Percentiles rank a stretch among this genome's conserved stretches.
Conservation (phyloP, 1,284 basidiomycete species). For the Papiliotrema terrestris region DNA sequence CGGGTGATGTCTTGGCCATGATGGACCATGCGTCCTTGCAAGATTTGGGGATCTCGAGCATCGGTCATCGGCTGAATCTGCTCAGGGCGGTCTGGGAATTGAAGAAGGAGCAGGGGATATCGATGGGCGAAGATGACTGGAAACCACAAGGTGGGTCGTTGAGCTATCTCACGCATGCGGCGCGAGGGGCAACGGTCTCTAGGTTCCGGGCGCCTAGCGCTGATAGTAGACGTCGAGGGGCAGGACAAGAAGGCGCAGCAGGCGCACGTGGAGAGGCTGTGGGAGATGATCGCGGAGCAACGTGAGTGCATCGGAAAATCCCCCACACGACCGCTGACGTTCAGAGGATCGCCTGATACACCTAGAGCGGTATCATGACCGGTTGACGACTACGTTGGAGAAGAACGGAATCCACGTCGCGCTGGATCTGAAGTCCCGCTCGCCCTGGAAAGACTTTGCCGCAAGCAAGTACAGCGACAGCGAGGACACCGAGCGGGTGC, state of each 20-base stretch:
- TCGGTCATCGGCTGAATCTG: constrained; percentile 83
- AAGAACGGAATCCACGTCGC: constrained; percentile 29
- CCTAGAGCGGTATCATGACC: constrained; percentile 32
- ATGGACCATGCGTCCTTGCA: constrained; percentile 77
- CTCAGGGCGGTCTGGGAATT: constrained; percentile 84
- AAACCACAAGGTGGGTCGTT: constrained; percentile 76
- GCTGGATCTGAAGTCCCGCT: constrained; percentile 15
- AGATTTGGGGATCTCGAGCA: constrained; percentile 74
- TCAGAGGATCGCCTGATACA: constrained; percentile 35
- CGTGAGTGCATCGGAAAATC: too few species aligned
- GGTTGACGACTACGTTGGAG: constrained; percentile 25
- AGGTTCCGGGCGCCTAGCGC: too few species aligned
- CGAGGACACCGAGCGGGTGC: constrained; percentile 17
- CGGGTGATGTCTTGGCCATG: constrained; percentile 78
- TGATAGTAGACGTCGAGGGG: constrained; percentile 20
- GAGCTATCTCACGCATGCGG: too few species aligned
- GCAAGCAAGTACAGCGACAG: constrained; percentile 11
- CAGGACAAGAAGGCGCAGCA: constrained; percentile 12
- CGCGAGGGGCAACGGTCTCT: too few species aligned
- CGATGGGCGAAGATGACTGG: constrained; percentile 80
- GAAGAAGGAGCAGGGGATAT: constrained; percentile 77
- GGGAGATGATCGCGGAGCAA: constrained; percentile 69
- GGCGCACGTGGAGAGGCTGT: constrained; percentile 63
- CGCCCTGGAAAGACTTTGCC: constrained; percentile 22
- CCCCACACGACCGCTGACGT: too few species aligned